A percentile compares a stretch with the other conserved stretches of the same genome.
Conservation (phyloP, 164 flowering plant species). For the Magnolia changhungtana region DNA sequence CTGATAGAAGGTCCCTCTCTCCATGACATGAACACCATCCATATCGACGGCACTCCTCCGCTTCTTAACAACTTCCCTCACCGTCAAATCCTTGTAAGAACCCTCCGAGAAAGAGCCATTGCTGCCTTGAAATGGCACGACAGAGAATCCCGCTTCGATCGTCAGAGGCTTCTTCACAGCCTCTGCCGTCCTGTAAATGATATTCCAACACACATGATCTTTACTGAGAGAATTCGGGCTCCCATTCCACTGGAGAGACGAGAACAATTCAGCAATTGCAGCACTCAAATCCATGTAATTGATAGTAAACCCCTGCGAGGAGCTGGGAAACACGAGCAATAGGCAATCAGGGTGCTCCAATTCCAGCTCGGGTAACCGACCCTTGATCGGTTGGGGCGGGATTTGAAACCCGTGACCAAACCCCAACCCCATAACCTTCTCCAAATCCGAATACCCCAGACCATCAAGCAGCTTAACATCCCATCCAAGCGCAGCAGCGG, state of each 20-base stretch:
- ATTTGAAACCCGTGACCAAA: slow-evolving; percentile 26
- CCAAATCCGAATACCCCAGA: slow-evolving; percentile 57
- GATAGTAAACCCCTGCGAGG: slow-evolving; percentile 34
- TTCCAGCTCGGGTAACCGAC: slow-evolving; percentile 67
- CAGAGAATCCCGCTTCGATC: slow-evolving; percentile 15
- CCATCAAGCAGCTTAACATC: slow-evolving; percentile 85
- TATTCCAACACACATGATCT: slow-evolving; percentile 87
- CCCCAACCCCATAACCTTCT: slow-evolving; percentile 66
- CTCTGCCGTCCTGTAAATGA: slow-evolving; percentile 77
- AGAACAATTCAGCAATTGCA: slow-evolving; percentile 34
- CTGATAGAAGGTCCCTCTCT: slow-evolving; percentile 75
- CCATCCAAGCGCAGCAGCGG: slow-evolving; percentile 84
- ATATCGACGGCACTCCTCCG: slow-evolving; percentile 95
- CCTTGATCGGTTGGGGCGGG: slow-evolving; percentile 53
- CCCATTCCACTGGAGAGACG: slow-evolving; percentile 67
- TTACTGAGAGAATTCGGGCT: slow-evolving; percentile 74
- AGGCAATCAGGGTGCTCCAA: slow-evolving; percentile 92
- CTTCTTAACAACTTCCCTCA: slow-evolving; percentile 75
- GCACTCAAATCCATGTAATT: slow-evolving; percentile 50
- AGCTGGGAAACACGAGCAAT: slow-evolving; percentile 62
- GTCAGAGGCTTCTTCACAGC: slow-evolving; percentile 66
- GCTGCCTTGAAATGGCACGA: slow-evolving; percentile 37
- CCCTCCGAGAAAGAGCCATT: slow-evolving; percentile 39
- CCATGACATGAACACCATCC: slow-evolving; percentile 68
- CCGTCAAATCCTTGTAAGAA: slow-evolving; percentile 52